Evolutionary conservation across 148 eudicot genomes (phyloP).

Genomic region (Linanthus parryae): DNA sequence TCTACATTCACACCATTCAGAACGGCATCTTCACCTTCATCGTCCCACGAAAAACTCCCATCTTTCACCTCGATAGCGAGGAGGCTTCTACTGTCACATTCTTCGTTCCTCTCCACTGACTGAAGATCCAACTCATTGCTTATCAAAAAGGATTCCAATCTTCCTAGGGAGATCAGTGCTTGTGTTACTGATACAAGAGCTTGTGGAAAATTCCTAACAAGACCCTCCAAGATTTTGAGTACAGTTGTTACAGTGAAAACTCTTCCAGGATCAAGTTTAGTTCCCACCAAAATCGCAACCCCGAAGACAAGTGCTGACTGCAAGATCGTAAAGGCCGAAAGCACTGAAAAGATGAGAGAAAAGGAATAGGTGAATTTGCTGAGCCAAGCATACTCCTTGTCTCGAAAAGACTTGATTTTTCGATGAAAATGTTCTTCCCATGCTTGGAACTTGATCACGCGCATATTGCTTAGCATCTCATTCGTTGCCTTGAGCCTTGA

Average conservation of each 20-base stretch:
- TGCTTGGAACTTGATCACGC: conserved; percentile 21
- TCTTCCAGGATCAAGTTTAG: conserved; percentile 10
- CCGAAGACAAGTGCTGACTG: conserved; percentile 10
- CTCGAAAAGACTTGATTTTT: conserved; percentile 11
- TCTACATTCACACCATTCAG: conserved; percentile 12
- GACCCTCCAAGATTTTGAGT: conserved; percentile 10
- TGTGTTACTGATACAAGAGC: conserved; percentile 15
- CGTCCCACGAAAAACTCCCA: conserved; percentile 20
- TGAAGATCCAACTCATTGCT: conserved; percentile 15
- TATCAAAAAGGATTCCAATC: conserved; percentile 12
- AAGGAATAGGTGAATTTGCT: conserved; percentile 14
- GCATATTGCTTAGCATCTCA: conserved; percentile 20
- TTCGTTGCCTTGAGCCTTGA: conserved; percentile 22
- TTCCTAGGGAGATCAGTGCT: conserved; percentile 12
- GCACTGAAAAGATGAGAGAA: conserved; percentile 5
- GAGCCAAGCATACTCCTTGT: conserved; percentile 16
- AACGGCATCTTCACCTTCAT: conserved; percentile 11
- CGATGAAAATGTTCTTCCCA: conserved; percentile 19
- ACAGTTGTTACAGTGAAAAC: conserved; percentile 15
- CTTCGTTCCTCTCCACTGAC: conserved; percentile 12
- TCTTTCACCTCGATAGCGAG: conserved; percentile 14
- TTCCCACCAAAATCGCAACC: conserved; percentile 6
- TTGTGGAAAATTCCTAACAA: conserved; percentile 14
- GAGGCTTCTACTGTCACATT: no score
- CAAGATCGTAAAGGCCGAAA: conserved; percentile 10